Base-by-base conservation (phyloP, 2,329 filamentous ascomycete species). In the Cryphonectria naterciae region DNA sequence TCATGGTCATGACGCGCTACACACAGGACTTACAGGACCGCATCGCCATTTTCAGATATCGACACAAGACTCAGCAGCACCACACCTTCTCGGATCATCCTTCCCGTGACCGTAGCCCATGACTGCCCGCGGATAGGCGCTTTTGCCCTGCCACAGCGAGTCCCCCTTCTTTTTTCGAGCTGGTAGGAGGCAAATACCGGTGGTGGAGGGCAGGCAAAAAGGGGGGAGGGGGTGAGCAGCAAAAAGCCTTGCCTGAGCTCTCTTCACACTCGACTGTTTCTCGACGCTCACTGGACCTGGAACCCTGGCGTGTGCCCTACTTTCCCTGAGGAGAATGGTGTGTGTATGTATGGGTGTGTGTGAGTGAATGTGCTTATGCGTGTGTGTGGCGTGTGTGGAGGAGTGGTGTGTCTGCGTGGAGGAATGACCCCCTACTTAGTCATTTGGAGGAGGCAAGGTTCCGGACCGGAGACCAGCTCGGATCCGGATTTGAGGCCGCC, bases 21-120 rank as follows among this genome's bases (percentile, higher is more conserved):
- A 19, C 28, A n/a, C 32, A 39, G 37, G 19, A 22, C 17, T 19
- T 39, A 37, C 35, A 35, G 15, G 35, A 32, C 35, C 22, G 58
- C 32, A 61, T 32, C 28, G 32, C 8, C 39, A 69, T 37, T 37
- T 37, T 28, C 22, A 19, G 61, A 43, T 65, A 60, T 32, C 37
- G 41, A 68, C 67, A 49, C 43, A 5, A 49, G 43, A 49, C 43
- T 49, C 69, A 25, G 22, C 37, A 66, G 68, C 61, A 62, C 61
- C 62, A 62, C 65, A 72, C 68, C 70, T 39, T 64, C 28, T 62
- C 70, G 61, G 61, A 65, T 65, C 56, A 60, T 32, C 54, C 60
- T 65, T 62, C 70, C 67, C 65, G 67, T 68, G 70, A 72, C 70
- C 52, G 70, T 56, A 63, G 64, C 70, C 58, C 66, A 67, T 72